These are phyloP conservation scores for Suhomyces maxii DNA, from an alignment of 1,139 yeast species.

Conservation along the genomic window DNA sequence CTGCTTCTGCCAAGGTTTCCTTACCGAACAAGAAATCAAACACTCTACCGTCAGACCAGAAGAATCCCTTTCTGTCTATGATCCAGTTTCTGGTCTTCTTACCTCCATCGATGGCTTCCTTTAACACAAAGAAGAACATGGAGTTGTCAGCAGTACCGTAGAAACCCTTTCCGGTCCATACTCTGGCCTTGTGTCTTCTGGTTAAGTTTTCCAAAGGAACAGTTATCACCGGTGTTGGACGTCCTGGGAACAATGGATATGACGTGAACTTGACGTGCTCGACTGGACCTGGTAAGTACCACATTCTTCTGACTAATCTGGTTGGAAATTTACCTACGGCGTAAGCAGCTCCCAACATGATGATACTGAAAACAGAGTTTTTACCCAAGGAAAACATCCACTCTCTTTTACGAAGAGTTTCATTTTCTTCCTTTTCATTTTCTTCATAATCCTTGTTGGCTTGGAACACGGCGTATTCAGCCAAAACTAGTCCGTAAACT, in stretches of 20 bases:
- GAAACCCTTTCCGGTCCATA: conserved; percentile 85
- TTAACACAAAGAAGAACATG: conserved; percentile 70
- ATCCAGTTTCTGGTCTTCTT: conserved; percentile 61
- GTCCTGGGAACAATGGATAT: conserved; percentile 74
- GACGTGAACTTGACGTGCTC: conserved; percentile 65
- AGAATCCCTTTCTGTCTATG: conserved; percentile 75
- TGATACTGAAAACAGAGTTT: conserved; percentile 37
- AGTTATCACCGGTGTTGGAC: conserved; percentile 73
- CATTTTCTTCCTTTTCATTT: conserved; percentile 49
- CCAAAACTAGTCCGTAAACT: conserved; percentile 62
- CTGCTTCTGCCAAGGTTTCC: conserved; percentile 73
- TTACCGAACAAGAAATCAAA: conserved; percentile 79
- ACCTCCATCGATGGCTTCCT: conserved; percentile 46
- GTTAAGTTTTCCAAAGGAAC: conserved; percentile 58
- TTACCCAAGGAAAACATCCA: conserved; percentile 34
- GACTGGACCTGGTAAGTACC: conserved; percentile 65
- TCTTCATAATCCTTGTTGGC: conserved; percentile 59
- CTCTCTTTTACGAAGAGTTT: conserved; percentile 37
- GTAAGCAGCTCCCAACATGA: conserved; percentile 45
- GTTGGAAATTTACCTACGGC: conserved; percentile 58
- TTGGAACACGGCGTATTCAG: conserved; percentile 59
- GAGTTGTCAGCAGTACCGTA: conserved; percentile 80
- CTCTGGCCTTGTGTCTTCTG: conserved; percentile 62
- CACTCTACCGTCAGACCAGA: conserved; percentile 90
- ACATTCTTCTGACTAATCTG: conserved; percentile 69